Base-by-base conservation (phyloP, 768 basidiomycete genomes). In the Chiua virens region DNA sequence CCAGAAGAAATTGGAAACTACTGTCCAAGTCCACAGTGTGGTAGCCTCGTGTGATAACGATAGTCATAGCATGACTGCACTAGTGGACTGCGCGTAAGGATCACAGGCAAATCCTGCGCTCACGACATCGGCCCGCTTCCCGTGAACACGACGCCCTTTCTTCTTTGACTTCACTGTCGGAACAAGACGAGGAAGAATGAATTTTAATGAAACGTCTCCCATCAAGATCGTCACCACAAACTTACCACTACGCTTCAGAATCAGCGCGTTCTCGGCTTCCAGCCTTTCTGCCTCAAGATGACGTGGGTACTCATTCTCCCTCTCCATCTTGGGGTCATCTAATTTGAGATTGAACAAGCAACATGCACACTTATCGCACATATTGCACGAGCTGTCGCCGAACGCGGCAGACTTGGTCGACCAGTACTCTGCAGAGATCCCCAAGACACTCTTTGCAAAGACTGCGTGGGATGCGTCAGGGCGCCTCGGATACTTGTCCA, bases 401-500 rank as follows among this genome's bases (percentile, higher is more conserved):
- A 34, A 8, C 17, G 28, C 14, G 13, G 11, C 17, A 3, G 9
- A 40, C 39, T 52, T 54, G 9, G 21, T 28, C 8, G 40, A 43
- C 48, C 45, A 57, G 45, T 58, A 58, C 41, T 50, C 52, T 8
- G 18, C 8, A 13, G 39, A 45, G 37, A 58, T 47, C 11, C 20
- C 21, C 8, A 9, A 44, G 21, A 62, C 34, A 0, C 40, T 39
- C 14, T 40, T 36, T 23, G 20, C 17, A 18, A 54, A 50, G 30
- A 46, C 32, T 4, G 47, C 20, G 27, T 34, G 59, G 27, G 50
- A 49, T 35, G 39, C 38, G 45, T 37, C 27, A 3, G 44, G 37
- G 18, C 40, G 45, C 23, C 15, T 42, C 3, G 49, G 56, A 49
- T 49, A 56, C 53, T 62, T 58, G 22, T 58, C 53, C 41, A 51